Evolutionary conservation across 169 alveolate genomes (phyloP).

Genomic region (Cryptosporidium sp.): DNA sequence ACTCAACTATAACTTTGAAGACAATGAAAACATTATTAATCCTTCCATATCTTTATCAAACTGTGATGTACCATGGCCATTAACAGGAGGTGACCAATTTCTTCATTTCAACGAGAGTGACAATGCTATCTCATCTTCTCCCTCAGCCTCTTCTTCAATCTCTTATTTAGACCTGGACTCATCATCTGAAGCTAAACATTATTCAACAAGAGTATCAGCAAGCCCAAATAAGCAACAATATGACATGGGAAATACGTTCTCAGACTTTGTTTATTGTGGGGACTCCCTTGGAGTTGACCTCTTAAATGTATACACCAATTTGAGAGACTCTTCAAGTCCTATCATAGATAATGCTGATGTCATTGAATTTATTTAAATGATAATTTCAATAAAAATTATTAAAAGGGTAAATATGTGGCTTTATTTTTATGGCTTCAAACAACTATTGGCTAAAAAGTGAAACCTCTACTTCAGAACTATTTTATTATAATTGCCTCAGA

Average conservation of each 20-base stretch:
- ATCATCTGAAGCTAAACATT: slow-evolving; percentile 16
- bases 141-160: slow-evolving; percentile 58
- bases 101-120: slow-evolving; percentile 19
- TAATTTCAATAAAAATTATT: not conserved
- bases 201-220: not conserved
- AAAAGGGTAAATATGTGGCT: not conserved
- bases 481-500: not conserved
- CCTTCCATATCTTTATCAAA: slow-evolving; percentile 44
- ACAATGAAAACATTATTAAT: slow-evolving; percentile 22
- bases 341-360: slow-evolving; percentile 28
- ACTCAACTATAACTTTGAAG: slow-evolving; percentile 16
- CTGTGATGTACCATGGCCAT: slow-evolving; percentile 73
- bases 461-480: not conserved
- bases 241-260: slow-evolving; percentile 36
- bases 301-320: slow-evolving; percentile 29
- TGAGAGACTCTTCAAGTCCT: slow-evolving; percentile 47
- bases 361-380: slow-evolving; percentile 21
- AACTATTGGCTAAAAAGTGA: not conserved
- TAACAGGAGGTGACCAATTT: slow-evolving; percentile 53
- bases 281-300: slow-evolving; percentile 55
- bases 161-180: slow-evolving; percentile 44
- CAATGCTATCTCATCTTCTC: slow-evolving; percentile 6
- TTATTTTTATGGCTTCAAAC: not conserved
- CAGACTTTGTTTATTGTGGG: slow-evolving; percentile 74
- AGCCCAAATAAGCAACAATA: slow-evolving; percentile 22